Evolutionary conservation across 805 yeast species (phyloP), one percentile per base, ranked within the genome.

Genomic region (Debaryomyces hansenii): DNA sequence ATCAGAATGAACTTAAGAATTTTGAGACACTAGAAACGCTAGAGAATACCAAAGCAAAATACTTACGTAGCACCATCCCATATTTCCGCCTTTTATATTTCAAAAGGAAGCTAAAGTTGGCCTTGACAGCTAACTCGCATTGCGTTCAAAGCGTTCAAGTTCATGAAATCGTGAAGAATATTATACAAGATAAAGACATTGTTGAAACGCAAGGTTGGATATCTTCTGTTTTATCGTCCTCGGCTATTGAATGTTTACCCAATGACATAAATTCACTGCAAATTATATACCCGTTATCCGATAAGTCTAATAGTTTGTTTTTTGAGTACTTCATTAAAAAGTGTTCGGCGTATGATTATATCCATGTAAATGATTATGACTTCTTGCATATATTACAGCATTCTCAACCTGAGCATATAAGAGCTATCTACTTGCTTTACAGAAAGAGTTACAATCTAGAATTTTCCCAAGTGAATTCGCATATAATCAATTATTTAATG

Each of bases 351-450:
- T 20, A 21, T 11, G 20, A 32, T 11, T 31, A 21, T 9, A 20
- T 42, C 12, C 33, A 10, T 12, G 11, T 46, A 21, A 46, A 34
- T 31, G 40, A 37, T 18, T 46, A 42, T 27, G 49, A 46, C 37
- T 10, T 41, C 15, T 34, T 41, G 11, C 28, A 41, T 24, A 18
- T 46, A 9, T 28, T 40, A n/a, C 34, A 37, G 32, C 24, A 37
- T 21, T 9, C 40, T 5, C 38, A 18, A n/a, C 11, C 38, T n/a
- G 14, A 33, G n/a, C 24, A 27, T 14, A 16, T 34, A 12, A 20
- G 5, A 16, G n/a, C 20, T 24, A 27, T 20, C 20, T 41, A 35
- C 20, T 35, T 37, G 27, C 28, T 46, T n/a, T 41, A 37, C 33
- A 33, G 34, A 16, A 33, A 39, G 20, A 12, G 29, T 16, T 41